Conservation (phyloP, 306 rosid species). For the Hippophae rhamnoides region DNA sequence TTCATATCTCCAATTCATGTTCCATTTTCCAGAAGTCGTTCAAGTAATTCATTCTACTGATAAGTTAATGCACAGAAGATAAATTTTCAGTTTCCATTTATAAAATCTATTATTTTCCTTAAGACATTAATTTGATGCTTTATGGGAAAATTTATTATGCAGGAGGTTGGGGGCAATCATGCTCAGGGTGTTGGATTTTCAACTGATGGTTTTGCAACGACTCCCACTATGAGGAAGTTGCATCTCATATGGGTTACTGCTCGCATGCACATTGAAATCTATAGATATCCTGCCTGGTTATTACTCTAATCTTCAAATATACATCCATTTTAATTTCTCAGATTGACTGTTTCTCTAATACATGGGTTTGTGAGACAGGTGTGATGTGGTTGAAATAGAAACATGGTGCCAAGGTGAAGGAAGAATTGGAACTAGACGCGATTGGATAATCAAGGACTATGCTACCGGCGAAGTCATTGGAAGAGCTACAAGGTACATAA, state of each 20-base stretch:
- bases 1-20: neutral
- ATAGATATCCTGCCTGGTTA: conserved; percentile 91
- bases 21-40: too few species aligned
- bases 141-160: conserved; percentile 20
- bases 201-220: conserved; percentile 89
- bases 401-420: conserved; percentile 96
- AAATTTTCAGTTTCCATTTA: neutral
- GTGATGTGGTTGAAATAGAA: conserved; percentile 94
- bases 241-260: conserved; percentile 98
- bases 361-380: conserved; percentile 42
- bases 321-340: conserved; percentile 8
- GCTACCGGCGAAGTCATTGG: conserved; percentile 75
- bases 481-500: conserved; percentile 75
- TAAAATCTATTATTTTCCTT: conserved; percentile 1
- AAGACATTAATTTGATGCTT: neutral
- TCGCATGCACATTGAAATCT: conserved; percentile 97
- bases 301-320: conserved; percentile 15
- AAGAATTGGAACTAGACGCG: conserved; percentile 88
- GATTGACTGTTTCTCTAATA: conserved; percentile 12
- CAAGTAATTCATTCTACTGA: neutral
- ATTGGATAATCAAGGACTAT: conserved; percentile 73
- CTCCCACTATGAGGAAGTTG: conserved; percentile 87
- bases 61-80: neutral
- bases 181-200: conserved; percentile 95
- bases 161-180: conserved; percentile 98